Evolutionary conservation across 257 asterid species (phyloP), one percentile per base, ranked within the genome.

Genomic region (Plantago elongata): DNA sequence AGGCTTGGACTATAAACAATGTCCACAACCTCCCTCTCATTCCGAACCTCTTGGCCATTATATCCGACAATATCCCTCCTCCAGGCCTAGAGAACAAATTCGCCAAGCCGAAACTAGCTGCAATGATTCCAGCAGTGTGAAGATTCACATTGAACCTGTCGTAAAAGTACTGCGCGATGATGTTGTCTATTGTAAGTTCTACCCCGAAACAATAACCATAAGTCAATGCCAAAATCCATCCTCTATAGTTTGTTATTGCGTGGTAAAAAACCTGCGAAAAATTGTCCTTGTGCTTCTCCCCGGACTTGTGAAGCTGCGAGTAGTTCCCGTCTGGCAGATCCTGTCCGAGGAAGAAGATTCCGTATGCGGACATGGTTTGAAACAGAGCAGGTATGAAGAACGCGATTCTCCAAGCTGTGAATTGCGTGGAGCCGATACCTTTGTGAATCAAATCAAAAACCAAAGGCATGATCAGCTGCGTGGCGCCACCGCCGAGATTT

Each of bases 141-240:
- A 91, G 98, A 49, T 83, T 84, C 34, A 84, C 77, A 46, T 86
- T 54, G 65, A 91, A 89, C 18, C 86, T 77, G 11, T 92, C 98
- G 16, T 76, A 89, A 45, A 88, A 88, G 50, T 92, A 89, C 75
- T 92, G 95, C 0, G 95, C 96, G 3, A 89, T 81, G 0, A 92
- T 89, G 62, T 92, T 92, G 56, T 92, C 95, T 5, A 89, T 80
- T 0, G 90, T 79, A 0, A 92, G 79, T 69, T 92, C 97, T 0
- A 92, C 95, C 0, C 98, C 97, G 45, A 89, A 88, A 72, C 93
- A 89, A 57, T 84, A 89, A 0, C 97, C 97, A 43, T 92, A 92
- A 1, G 95, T 84, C 60, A 92, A 9, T 4, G 95, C 90, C 67
- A 92, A 49, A 5, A 92, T 77, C 95, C 97, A 92, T 0, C 93